Percentiles rank a stretch among this genome's conserved stretches.
Conservation (phyloP, 1,284 basidiomycete genomes). For the Cutaneotrichosporon sp. region DNA sequence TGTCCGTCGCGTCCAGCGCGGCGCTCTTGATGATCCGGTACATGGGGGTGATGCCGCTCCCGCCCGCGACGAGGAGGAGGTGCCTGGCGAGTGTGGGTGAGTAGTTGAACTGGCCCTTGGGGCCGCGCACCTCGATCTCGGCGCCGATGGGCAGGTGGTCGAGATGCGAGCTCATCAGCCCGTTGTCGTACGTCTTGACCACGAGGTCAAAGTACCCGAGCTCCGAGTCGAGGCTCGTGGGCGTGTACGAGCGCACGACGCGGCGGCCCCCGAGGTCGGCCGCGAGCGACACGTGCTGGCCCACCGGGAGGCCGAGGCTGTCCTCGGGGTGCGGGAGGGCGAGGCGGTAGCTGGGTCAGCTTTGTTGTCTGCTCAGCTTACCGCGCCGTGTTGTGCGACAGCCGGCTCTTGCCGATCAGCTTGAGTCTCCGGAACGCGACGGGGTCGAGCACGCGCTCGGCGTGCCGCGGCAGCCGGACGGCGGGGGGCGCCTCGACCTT, state of each 20-base stretch:
- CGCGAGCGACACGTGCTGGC: slow-evolving; percentile 91
- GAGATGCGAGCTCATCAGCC: slow-evolving; percentile 90
- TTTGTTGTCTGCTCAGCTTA: slow-evolving; percentile 51
- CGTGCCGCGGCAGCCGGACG: no score
- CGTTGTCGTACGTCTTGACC: slow-evolving; percentile 97
- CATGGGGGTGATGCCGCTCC: slow-evolving; percentile 95
- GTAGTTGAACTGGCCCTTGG: slow-evolving; percentile 91
- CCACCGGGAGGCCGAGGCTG: slow-evolving; percentile 88
- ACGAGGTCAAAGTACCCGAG: slow-evolving; percentile 92
- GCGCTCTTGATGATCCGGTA: slow-evolving; percentile 88
- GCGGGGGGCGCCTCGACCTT: background rate
- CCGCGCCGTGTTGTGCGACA: slow-evolving; percentile 96
- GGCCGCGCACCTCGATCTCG: slow-evolving; percentile 85
- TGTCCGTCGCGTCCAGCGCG: slow-evolving; percentile 81
- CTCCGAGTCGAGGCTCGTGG: slow-evolving; percentile 89
- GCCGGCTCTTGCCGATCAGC: slow-evolving; percentile 73
- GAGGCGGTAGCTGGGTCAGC: slow-evolving; percentile 76
- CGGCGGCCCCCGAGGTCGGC: slow-evolving; percentile 90
- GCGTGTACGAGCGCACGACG: slow-evolving; percentile 90
- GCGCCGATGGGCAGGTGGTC: slow-evolving; percentile 79
- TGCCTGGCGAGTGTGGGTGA: slow-evolving; percentile 65
- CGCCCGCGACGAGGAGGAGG: slow-evolving; percentile 94
- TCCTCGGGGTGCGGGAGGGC: slow-evolving; percentile 70
- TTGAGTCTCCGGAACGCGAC: slow-evolving; percentile 75
- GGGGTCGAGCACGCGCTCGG: slow-evolving; percentile 37